Percentiles rank a stretch among this genome's conserved stretches.
These are phyloP conservation scores for Stephania japonica DNA, from an alignment of 164 flowering plant genomes.

Conservation along the genomic window DNA sequence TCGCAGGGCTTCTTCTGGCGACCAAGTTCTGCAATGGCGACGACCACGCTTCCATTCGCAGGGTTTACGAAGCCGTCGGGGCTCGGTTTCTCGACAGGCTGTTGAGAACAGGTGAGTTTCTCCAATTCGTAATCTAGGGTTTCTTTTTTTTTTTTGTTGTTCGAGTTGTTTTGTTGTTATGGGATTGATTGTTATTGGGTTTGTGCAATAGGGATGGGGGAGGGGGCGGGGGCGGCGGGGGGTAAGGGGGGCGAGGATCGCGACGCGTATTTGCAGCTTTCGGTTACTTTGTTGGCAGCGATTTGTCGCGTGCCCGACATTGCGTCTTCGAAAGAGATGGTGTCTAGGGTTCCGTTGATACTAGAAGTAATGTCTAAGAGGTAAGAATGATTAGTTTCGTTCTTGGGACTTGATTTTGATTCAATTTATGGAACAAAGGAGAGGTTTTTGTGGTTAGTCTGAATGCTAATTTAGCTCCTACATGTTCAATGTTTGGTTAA, in stretches of 20 bases:
- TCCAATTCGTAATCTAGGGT: background rate
- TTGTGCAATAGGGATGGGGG: conserved; percentile 52
- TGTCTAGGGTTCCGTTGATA: conserved; percentile 55
- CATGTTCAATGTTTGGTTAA: too few species aligned
- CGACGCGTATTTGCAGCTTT: conserved; percentile 70
- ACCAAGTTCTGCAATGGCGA: conserved; percentile 62
- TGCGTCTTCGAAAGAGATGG: conserved; percentile 75
- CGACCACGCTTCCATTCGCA: conserved; percentile 48
- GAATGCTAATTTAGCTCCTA: too few species aligned
- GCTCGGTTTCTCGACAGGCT: conserved; percentile 73
- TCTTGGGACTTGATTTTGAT: background rate
- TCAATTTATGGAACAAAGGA: background rate
- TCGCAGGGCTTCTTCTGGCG: conserved; percentile 83
- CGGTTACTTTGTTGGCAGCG: conserved; percentile 65
- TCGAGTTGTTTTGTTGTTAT: background rate
- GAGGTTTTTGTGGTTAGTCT: background rate
- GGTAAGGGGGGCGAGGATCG: conserved; percentile 33
- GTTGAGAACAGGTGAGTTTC: conserved; percentile 58
- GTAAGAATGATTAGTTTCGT: conserved; percentile 26
- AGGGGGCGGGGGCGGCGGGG: conserved; percentile 38
- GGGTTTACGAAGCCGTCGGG: conserved; percentile 69
- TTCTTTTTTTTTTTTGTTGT: background rate
- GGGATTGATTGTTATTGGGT: background rate
- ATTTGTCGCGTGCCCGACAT: conserved; percentile 80
- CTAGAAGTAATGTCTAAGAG: conserved; percentile 42